A percentile compares a stretch with the other conserved stretches of the same genome.
Evolutionary conservation across 306 rosid species (phyloP).

Genomic region (Coriaria nepalensis): DNA sequence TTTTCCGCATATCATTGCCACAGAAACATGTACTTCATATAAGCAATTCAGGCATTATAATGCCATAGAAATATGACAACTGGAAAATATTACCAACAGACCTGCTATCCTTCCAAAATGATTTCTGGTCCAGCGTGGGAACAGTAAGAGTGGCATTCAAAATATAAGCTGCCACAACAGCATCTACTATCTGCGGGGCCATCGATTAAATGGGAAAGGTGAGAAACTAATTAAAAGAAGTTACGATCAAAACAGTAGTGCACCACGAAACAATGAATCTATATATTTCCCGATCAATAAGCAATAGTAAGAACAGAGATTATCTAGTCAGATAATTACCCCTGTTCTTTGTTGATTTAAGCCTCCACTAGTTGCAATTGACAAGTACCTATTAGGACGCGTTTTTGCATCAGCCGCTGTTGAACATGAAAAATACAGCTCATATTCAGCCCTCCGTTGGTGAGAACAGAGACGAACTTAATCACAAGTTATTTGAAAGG

Average conservation of each 20-base stretch:
- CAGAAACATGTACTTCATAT: conserved; percentile 9
- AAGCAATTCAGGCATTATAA: not conserved
- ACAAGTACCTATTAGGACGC: conserved; percentile 45
- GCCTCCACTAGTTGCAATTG: conserved; percentile 83
- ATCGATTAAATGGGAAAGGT: conserved; percentile 8
- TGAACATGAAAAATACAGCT: conserved; percentile 7
- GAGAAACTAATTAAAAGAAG: conserved; percentile 6
- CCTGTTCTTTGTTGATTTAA: conserved; percentile 96
- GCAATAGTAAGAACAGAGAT: not conserved
- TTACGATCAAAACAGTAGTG: not conserved
- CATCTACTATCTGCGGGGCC: conserved; percentile 70
- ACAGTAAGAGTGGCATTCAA: conserved; percentile 83
- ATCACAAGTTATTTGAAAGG: not conserved
- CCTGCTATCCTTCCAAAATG: conserved; percentile 89
- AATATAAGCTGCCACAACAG: conserved; percentile 81
- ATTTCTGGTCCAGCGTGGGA: conserved; percentile 79
- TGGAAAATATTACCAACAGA: conserved; percentile 12
- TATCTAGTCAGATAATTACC: conserved; percentile 26
- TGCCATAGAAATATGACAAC: not conserved
- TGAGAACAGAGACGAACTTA: not conserved
- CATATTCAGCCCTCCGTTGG: not conserved
- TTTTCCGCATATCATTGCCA: not conserved
- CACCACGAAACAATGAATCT: no score
- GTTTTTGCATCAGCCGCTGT: conserved; percentile 64
- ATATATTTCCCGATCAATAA: conserved; percentile 2